Conservation (phyloP, 371 early-diverging fungal genomes). For the Phascolomyces articulosus region DNA sequence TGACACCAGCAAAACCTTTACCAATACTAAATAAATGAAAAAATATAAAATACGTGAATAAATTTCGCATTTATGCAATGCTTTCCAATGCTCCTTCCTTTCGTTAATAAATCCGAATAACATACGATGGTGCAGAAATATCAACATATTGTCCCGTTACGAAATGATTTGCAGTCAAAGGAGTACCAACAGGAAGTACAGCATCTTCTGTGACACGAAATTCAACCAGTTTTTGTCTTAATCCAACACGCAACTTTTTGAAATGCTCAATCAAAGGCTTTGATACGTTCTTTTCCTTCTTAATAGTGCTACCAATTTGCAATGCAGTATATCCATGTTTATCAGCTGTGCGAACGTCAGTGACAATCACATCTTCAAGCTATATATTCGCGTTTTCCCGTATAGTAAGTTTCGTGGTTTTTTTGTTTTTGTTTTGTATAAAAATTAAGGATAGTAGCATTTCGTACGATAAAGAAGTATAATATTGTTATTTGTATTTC, state of each 20-base stretch:
- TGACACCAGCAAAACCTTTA: conserved; percentile 97
- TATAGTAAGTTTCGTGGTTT: too few relatives aligned
- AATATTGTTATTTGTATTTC: too few relatives aligned
- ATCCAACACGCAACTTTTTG: conserved; percentile 67
- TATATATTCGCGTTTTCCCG: conserved; percentile 15
- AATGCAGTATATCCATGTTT: conserved; percentile 70
- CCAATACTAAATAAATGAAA: conserved; percentile 65
- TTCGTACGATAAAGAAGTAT: too few relatives aligned
- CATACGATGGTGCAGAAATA: conserved; percentile 81
- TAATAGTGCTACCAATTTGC: conserved; percentile 82
- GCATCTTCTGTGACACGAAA: conserved; percentile 90
- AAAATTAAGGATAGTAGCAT: too few relatives aligned
- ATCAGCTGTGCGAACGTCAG: conserved; percentile 63
- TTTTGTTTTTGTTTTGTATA: too few relatives aligned
- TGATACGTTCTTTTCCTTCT: conserved; percentile 61
- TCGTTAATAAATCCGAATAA: background rate
- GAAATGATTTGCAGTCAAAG: conserved; percentile 86
- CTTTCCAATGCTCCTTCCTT: background rate
- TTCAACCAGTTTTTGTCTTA: conserved; percentile 80
- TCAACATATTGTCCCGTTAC: conserved; percentile 95
- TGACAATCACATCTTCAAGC: conserved; percentile 77
- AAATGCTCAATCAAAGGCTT: conserved; percentile 81
- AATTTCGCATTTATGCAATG: background rate
- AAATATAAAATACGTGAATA: background rate
- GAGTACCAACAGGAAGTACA: conserved; percentile 79